Evolutionary conservation across 768 basidiomycete genomes (phyloP), one percentile per base, ranked within the genome.

Genomic region (Amanita exitialis): DNA sequence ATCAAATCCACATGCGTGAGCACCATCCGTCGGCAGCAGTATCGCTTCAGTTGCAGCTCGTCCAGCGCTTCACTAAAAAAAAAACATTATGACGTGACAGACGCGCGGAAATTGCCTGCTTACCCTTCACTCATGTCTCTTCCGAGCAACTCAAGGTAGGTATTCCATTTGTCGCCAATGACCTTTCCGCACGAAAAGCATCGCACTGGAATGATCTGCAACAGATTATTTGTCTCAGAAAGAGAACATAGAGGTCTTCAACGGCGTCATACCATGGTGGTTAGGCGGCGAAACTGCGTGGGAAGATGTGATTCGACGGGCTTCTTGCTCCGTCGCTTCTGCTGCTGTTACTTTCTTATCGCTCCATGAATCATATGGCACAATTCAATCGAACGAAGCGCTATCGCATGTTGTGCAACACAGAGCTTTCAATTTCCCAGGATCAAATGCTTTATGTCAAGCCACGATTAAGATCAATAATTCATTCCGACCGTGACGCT

Each of bases 111-210:
- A 41, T 20, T 4, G 39, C 18, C 10, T 10, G 39, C 39, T 25
- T 30, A 41, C 27, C 32, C 42, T 43, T 43, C 25, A 23, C n/a
- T 43, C 25, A 43, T 43, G 25, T 43, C 42, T 23, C 25, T 15
- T 32, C 83, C 79, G 53, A 96, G 71, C 38, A 94, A 69, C 59
- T 86, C 82, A 34, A 96, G 69, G 65, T 96, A 98, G 18, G 78
- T 76, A 52, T 80, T 85, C 94, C 95, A 97, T 57, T 96, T 90
- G 73, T 97, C 91, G 44, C 95, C 92, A 37, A 97, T 85, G 55
- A 98, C 93, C 68, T 97, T 97, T 41, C 95, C 95, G 62, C 92
- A 95, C 13, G 93, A 91, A 63, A 96, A 96, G 58, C 93, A 95
- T 38, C 94, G 82, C 6, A 97, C 90, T 42, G 94, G 93, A 56